A percentile compares a stretch with the other conserved stretches of the same genome.
These are phyloP conservation scores for Suillus plorans DNA, from an alignment of 768 basidiomycete genomes.

Conservation along the genomic window DNA sequence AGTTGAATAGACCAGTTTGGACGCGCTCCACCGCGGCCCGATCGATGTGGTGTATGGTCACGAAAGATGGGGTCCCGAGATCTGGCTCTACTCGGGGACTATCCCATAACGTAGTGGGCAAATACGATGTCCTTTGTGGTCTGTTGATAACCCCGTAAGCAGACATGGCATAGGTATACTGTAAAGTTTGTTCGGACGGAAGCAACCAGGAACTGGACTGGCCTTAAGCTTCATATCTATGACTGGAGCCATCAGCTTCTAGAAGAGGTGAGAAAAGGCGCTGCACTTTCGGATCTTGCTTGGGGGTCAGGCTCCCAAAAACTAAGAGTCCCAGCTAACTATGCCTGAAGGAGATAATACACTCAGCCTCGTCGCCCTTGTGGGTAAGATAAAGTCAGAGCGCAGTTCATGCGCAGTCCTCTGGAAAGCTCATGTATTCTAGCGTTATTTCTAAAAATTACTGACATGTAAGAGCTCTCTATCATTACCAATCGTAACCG, in stretches of 20 bases:
- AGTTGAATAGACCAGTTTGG: conserved; percentile 53
- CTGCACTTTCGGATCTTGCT: neutral
- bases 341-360: neutral
- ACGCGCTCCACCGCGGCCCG: conserved; percentile 22
- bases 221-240: neutral
- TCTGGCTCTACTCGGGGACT: conserved; percentile 26
- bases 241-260: neutral
- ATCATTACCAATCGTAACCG: conserved; percentile 52
- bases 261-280: neutral
- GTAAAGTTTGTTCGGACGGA: neutral
- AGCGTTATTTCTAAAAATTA: conserved; percentile 38
- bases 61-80: conserved; percentile 17
- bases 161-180: conserved; percentile 44
- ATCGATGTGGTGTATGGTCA: conserved; percentile 40
- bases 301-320: neutral
- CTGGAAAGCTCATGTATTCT: neutral
- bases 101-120: conserved; percentile 51
- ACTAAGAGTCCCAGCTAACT: neutral
- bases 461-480: conserved; percentile 46
- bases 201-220: neutral
- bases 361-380: neutral
- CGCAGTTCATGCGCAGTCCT: neutral
- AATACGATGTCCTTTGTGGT: conserved; percentile 23
- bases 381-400: neutral
- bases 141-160: conserved; percentile 68